These are phyloP conservation scores for Alternaria metachromatica DNA, from an alignment of 2,329 filamentous ascomycete species.

Conservation along the genomic window DNA sequence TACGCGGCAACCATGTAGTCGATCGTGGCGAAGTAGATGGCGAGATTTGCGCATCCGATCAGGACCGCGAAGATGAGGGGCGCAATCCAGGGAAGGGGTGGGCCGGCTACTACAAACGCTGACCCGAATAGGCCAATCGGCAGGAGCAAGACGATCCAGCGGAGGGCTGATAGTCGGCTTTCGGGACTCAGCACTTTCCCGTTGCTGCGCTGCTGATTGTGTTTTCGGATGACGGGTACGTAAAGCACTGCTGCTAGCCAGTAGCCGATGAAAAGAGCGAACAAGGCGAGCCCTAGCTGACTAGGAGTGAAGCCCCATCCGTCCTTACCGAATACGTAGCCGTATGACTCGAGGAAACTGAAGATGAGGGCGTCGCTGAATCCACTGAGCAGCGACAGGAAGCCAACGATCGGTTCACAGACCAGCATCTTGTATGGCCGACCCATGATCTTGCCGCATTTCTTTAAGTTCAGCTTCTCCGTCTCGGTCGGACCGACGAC, in stretches of 20 bases:
- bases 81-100: conserved; percentile 69
- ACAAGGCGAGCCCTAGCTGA: conserved; percentile 62
- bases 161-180: conserved; percentile 68
- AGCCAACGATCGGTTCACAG: conserved; percentile 75
- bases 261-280: conserved; percentile 70
- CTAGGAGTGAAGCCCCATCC: conserved; percentile 66
- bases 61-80: conserved; percentile 54
- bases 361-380: conserved; percentile 80
- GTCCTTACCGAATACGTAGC: conserved; percentile 67
- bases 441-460: conserved; percentile 59
- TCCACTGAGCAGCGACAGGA: conserved; percentile 72
- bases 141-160: conserved; percentile 66
- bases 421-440: conserved; percentile 77
- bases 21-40: conserved; percentile 78
- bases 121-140: conserved; percentile 74
- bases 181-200: conserved; percentile 64
- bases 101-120: conserved; percentile 64
- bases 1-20: conserved; percentile 81
- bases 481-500: conserved; percentile 75
- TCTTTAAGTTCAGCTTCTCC: conserved; percentile 19
- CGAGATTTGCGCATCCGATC: conserved; percentile 73
- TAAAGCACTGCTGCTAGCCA: conserved; percentile 66
- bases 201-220: conserved; percentile 55
- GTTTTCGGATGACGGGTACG: conserved; percentile 57
- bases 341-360: conserved; percentile 76